Conservation (phyloP, 1,284 basidiomycete species). For the Melampsora americana region DNA sequence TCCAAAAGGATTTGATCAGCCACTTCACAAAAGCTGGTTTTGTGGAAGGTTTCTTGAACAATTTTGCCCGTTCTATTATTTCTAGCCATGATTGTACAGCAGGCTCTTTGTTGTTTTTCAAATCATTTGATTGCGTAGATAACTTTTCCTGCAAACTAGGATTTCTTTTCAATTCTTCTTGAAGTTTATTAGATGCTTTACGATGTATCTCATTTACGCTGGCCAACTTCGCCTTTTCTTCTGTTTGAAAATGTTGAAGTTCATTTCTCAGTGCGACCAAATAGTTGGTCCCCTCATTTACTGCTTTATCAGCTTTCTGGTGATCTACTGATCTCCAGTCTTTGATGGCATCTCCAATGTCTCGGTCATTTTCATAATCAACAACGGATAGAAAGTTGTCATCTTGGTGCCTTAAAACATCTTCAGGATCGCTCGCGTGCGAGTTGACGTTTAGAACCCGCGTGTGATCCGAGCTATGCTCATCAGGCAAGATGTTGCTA, state of each 20-base stretch:
- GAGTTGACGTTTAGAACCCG: too few relatives aligned
- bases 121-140: not conserved
- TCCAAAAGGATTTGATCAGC: not conserved
- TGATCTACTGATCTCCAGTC: slow-evolving; percentile 2
- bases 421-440: too few relatives aligned
- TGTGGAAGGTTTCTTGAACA: not conserved
- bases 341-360: not conserved
- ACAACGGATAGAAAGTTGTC: too few relatives aligned
- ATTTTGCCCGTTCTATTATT: not conserved
- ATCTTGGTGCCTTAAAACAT: too few relatives aligned
- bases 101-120: not conserved
- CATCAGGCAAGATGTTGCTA: too few relatives aligned
- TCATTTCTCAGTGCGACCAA: not conserved
- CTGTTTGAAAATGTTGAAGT: not conserved
- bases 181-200: not conserved
- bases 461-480: too few relatives aligned
- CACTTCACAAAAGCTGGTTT: slow-evolving; percentile 2
- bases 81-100: not conserved
- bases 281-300: not conserved
- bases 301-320: not conserved
- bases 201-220: not conserved
- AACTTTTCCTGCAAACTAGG: not conserved
- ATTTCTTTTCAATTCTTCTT: not conserved
- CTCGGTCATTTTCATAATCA: not conserved
- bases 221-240: not conserved